These are phyloP conservation scores for Fusarium sp. DNA, from an alignment of 2,329 filamentous ascomycete species.

Conservation along the genomic window DNA sequence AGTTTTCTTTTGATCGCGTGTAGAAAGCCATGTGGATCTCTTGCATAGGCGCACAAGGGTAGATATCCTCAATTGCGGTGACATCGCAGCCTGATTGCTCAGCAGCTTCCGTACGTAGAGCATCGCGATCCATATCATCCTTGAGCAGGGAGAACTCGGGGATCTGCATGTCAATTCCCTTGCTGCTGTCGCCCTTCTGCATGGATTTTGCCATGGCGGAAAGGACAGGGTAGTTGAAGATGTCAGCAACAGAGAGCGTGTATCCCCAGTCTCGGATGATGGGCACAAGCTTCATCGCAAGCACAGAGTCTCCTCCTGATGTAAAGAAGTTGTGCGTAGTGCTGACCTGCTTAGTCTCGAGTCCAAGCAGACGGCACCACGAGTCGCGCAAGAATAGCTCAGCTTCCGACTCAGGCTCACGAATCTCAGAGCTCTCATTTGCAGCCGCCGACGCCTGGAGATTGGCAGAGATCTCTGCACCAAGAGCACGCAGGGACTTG, in stretches of 20 bases:
- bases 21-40: constrained; percentile 67
- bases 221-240: constrained; percentile 61
- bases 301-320: constrained; percentile 64
- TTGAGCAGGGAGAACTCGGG: constrained; percentile 57
- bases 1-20: constrained; percentile 62
- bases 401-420: constrained; percentile 35
- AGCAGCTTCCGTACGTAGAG: constrained; percentile 52
- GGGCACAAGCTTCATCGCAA: constrained; percentile 64
- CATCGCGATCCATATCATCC: constrained; percentile 48
- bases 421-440: constrained; percentile 15
- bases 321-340: constrained; percentile 61
- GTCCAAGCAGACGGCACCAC: constrained; percentile 55
- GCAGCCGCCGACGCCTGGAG: constrained; percentile 32
- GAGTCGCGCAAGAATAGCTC: constrained; percentile 51
- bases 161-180: constrained; percentile 44
- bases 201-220: constrained; percentile 58
- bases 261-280: constrained; percentile 56
- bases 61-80: constrained; percentile 61
- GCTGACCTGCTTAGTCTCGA: constrained; percentile 52
- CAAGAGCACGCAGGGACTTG: constrained; percentile 41
- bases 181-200: constrained; percentile 44
- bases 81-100: constrained; percentile 50
- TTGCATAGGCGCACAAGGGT: constrained; percentile 66
- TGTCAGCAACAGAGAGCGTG: constrained; percentile 59
- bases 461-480: constrained; percentile 38